These are phyloP conservation scores for Saitozyma podzolica DNA, from an alignment of 768 basidiomycete species.

Conservation along the genomic window DNA sequence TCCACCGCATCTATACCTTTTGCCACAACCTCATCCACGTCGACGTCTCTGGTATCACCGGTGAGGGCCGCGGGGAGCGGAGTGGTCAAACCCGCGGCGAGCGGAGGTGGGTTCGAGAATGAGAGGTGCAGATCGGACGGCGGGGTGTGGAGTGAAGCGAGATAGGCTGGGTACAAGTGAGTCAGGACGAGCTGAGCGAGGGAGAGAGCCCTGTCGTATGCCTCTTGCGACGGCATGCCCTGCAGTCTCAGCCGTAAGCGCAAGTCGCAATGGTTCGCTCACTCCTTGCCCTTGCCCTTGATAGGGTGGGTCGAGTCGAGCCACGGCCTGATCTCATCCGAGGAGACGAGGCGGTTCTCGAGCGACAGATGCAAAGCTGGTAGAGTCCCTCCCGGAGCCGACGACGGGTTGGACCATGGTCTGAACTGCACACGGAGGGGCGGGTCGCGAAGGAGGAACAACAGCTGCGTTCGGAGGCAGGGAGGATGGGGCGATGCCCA, in stretches of 20 bases:
- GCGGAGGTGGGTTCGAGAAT: slow-evolving; percentile 33
- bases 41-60: slow-evolving; percentile 31
- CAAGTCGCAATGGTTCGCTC: not conserved
- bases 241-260: slow-evolving; percentile 19
- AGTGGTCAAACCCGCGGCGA: slow-evolving; percentile 36
- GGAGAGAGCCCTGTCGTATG: slow-evolving; percentile 37
- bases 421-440: slow-evolving; percentile 25
- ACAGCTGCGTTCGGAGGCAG: slow-evolving; percentile 35
- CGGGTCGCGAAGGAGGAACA: slow-evolving; percentile 34
- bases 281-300: slow-evolving; percentile 37
- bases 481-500: slow-evolving; percentile 37
- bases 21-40: slow-evolving; percentile 15
- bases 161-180: slow-evolving; percentile 31
- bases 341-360: slow-evolving; percentile 24
- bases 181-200: slow-evolving; percentile 34
- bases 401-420: slow-evolving; percentile 26
- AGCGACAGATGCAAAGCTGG: slow-evolving; percentile 30
- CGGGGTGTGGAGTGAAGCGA: slow-evolving; percentile 19
- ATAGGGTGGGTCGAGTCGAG: slow-evolving; percentile 35
- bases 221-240: slow-evolving; percentile 35
- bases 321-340: slow-evolving; percentile 39
- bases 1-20: slow-evolving; percentile 27
- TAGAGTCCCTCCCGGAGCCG: slow-evolving; percentile 32
- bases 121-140: slow-evolving; percentile 15
- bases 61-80: slow-evolving; percentile 39